These are phyloP conservation scores for Ogataea hybrid DNA, from an alignment of 1,139 yeast genomes.

Conservation along the genomic window DNA sequence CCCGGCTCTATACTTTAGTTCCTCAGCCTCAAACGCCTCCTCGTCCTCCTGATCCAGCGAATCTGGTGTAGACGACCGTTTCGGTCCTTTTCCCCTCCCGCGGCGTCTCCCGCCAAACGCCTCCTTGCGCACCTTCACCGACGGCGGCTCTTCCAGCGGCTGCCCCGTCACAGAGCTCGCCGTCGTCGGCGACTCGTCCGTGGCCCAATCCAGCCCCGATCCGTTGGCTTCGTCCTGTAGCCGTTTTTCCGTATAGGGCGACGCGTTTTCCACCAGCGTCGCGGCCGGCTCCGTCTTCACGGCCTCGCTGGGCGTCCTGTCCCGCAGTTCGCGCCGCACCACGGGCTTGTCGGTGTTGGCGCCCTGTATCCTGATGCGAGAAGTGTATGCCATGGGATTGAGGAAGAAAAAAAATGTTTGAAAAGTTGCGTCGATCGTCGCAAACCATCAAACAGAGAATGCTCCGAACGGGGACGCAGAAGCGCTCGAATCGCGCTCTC, in stretches of 20 bases:
- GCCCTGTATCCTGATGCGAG: constrained; percentile 9
- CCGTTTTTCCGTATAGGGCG: constrained; percentile 13
- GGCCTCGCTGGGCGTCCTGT: constrained; percentile 3
- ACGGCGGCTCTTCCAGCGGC: constrained; percentile 64
- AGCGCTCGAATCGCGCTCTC: no score
- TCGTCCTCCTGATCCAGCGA: constrained; percentile 13
- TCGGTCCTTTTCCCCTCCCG: constrained; percentile 34
- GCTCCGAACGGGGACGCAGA: background rate
- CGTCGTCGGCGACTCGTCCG: constrained; percentile 60
- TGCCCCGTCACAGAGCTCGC: constrained; percentile 63
- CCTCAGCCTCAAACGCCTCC: constrained; percentile 5
- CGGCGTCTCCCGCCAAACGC: constrained; percentile 34
- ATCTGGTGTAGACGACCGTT: constrained; percentile 36
- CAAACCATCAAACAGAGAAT: background rate
- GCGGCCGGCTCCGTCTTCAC: constrained; percentile 1
- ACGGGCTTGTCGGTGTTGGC: constrained; percentile 10
- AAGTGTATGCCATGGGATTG: constrained; percentile 5
- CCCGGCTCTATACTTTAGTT: constrained; percentile 25
- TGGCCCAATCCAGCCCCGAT: constrained; percentile 16
- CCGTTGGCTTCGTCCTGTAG: constrained; percentile 17
- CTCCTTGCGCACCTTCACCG: constrained; percentile 50
- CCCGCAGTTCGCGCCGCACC: constrained; percentile 10
- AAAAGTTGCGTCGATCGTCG: constrained; percentile 11
- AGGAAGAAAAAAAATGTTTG: constrained; percentile 4
- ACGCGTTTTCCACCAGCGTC: constrained; percentile 18